Evolutionary conservation across 305 asterid species (phyloP), one percentile per base, ranked within the genome.

Genomic region (Stenogyne calaminthoides): DNA sequence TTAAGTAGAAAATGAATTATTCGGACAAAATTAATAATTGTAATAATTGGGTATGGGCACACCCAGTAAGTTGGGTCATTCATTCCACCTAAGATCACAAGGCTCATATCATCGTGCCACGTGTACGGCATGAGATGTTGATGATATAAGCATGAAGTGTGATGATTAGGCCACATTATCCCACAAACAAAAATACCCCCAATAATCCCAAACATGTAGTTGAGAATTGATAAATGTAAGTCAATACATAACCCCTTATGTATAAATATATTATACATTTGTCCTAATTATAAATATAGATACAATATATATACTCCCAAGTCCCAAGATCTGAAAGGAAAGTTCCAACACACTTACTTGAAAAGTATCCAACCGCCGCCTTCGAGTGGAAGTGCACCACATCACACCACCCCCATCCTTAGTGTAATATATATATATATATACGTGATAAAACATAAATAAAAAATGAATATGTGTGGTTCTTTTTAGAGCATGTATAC

Each of bases 61-160:
- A 75, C 76, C 70, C 15, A 16, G 22, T 29, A 12, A 74, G 57
- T 75, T 75, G 75, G 83, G 67, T 29, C 81, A 55, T 29, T 29
- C 81, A 55, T 29, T 47, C 72, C 75, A 70, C 60, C 67, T 42
- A 54, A 68, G 80, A 77, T 81, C 63, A 11, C 2, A 56, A 15
- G 85, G 80, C 67, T 80, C 82, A 69, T 19, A 14, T 39, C 32
- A 60, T 36, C 77, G 34, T 52, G 84, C 77, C 85, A 80, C 83
- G 85, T 81, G 84, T 76, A 82, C 46, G 83, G 71, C 73, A 20
- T 4, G 10, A 78, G 83, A 69, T 59, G 56, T 52, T 74, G 85
- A 80, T 87, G 89, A 80, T 87, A 76, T 80, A 76, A 80, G 89
- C 88, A 84, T 82, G 86, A 84, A 84, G 85, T 84, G 80, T 81